Evolutionary conservation across 2,329 filamentous ascomycete genomes (phyloP).

Genomic region (Nannizziopsis barbatae): DNA sequence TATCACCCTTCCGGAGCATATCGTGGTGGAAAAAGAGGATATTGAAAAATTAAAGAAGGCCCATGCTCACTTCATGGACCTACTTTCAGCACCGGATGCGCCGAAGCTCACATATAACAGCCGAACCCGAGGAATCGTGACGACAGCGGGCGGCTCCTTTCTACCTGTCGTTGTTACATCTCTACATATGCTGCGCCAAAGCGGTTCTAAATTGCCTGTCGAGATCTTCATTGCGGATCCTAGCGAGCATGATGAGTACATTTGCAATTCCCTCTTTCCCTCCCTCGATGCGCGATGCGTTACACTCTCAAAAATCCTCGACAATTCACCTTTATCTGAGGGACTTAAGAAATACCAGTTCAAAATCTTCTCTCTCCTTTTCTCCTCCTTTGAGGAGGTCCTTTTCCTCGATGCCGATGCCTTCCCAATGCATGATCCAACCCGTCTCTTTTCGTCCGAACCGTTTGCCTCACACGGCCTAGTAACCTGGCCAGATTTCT

Average conservation of each 20-base stretch:
- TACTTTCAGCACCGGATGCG: conserved; percentile 10
- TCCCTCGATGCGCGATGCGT: conserved; percentile 26
- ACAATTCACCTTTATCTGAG: conserved; percentile 31
- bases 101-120: conserved; percentile 12
- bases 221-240: conserved; percentile 27
- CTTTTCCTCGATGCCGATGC: conserved; percentile 50
- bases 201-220: conserved; percentile 28
- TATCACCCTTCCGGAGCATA: conserved; percentile 14
- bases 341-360: conserved; percentile 51
- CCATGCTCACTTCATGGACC: conserved; percentile 12
- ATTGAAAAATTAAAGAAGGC: conserved; percentile 13
- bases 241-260: conserved; percentile 22
- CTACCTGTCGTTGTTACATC: conserved; percentile 27
- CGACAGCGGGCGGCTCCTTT: conserved; percentile 18
- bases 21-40: conserved; percentile 13
- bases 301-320: conserved; percentile 25
- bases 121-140: conserved; percentile 14
- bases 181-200: conserved; percentile 27
- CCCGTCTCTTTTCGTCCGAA: conserved; percentile 40
- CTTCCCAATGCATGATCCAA: conserved; percentile 41
- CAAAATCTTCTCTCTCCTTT: conserved; percentile 47
- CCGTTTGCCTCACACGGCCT: conserved; percentile 44
- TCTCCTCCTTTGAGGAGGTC: conserved; percentile 49
- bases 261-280: conserved; percentile 25
- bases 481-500: conserved; percentile 49